Evolutionary conservation across 306 rosid genomes (phyloP).

Genomic region (Prunus kanzakura): DNA sequence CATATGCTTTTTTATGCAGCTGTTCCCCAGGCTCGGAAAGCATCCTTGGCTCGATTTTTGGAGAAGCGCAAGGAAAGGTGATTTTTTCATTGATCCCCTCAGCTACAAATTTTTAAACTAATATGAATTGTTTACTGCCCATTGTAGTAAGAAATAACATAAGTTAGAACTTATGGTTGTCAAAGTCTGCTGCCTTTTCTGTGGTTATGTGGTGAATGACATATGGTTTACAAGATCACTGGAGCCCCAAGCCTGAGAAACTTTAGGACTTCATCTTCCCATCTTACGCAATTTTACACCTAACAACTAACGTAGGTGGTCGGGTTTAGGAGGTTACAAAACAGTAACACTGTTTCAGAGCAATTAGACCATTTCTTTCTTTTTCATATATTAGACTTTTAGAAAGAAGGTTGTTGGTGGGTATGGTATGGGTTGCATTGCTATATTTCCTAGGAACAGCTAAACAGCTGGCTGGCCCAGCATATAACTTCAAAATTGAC

Average conservation of each 20-base stretch:
- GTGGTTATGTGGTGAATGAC: background rate
- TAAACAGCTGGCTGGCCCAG: background rate
- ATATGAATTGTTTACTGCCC: background rate
- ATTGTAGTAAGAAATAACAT: background rate
- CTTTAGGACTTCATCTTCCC: background rate
- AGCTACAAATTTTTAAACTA: background rate
- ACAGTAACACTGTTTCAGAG: background rate
- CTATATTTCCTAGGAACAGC: background rate
- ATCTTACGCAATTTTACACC: background rate
- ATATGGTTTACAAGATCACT: background rate
- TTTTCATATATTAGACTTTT: background rate
- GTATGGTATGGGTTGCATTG: background rate
- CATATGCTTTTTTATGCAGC: slow-evolving; percentile 24
- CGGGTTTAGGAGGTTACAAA: background rate
- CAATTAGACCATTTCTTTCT: background rate
- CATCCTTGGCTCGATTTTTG: slow-evolving; percentile 83
- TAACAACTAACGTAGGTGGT: background rate
- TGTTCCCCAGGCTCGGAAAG: slow-evolving; percentile 90
- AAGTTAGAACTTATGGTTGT: background rate
- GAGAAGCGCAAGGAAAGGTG: slow-evolving; percentile 50
- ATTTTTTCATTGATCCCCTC: background rate
- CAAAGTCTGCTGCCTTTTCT: background rate
- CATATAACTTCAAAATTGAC: background rate
- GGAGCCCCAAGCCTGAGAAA: background rate
- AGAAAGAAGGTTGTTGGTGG: background rate